Evolutionary conservation across 495 filamentous ascomycete genomes (phyloP).

Genomic region (Aspergillus incahuasiensis): DNA sequence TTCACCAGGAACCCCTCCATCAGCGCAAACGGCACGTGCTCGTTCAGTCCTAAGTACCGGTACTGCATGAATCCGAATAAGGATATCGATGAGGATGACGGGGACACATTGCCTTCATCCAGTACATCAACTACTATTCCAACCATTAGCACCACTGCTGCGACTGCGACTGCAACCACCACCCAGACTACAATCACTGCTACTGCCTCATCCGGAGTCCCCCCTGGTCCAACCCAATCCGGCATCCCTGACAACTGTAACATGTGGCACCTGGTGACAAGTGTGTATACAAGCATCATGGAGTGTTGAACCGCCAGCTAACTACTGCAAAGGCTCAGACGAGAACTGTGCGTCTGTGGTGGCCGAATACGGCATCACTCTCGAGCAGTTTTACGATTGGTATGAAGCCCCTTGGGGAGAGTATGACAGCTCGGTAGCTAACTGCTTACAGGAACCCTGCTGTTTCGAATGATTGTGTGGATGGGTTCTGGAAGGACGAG

Average conservation of each 20-base stretch:
- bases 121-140: neutral
- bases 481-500: constrained; percentile 9
- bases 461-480: constrained; percentile 5
- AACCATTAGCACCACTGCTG: constrained; percentile 3
- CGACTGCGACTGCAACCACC: constrained; percentile 1
- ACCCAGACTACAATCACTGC: no score
- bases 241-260: constrained; percentile 17
- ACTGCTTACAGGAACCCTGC: constrained; percentile 10
- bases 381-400: constrained; percentile 24
- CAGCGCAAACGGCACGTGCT: constrained; percentile 7
- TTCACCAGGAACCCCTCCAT: constrained; percentile 10
- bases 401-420: neutral
- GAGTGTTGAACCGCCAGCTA: neutral
- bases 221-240: constrained; percentile 17
- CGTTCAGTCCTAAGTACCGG: constrained; percentile 2
- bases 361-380: constrained; percentile 17
- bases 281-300: neutral
- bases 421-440: no score
- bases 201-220: constrained; percentile 3
- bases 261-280: constrained; percentile 13
- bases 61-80: constrained; percentile 8
- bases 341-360: constrained; percentile 9
- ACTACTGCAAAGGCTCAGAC: neutral
- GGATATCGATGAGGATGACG: no score
- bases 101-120: no score